phyloP scores from a whole-genome alignment of 352 stramenopile genomes.

The Pythium coloratum region DNA sequence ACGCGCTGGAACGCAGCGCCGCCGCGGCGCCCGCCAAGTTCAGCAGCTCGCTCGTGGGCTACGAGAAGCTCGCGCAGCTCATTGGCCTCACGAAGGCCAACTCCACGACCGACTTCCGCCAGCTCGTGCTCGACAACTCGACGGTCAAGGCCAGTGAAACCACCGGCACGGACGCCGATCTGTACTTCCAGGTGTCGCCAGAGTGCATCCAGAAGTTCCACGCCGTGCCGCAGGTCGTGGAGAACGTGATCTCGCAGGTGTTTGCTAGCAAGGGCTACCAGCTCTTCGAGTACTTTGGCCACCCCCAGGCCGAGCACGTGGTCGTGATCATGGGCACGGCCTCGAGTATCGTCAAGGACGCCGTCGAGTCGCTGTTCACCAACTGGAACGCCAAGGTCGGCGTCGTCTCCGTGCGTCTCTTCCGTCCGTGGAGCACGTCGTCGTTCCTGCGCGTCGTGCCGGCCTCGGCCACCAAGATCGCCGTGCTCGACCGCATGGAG shows the following conservation, averaged over 20 bases:
- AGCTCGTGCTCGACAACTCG: conserved; percentile 63
- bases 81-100: conserved; percentile 54
- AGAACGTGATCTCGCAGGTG: conserved; percentile 83
- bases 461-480: conserved; percentile 71
- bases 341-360: conserved; percentile 87
- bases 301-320: conserved; percentile 80
- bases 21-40: conserved; percentile 53
- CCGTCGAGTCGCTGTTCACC: conserved; percentile 78
- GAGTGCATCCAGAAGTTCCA: conserved; percentile 86
- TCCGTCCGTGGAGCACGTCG: conserved; percentile 85
- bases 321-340: conserved; percentile 91
- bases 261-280: conserved; percentile 83
- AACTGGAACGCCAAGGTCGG: conserved; percentile 87
- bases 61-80: conserved; percentile 67
- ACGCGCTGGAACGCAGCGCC: conserved; percentile 63
- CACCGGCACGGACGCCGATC: conserved; percentile 70
- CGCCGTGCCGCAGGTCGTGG: conserved; percentile 55
- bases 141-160: conserved; percentile 35
- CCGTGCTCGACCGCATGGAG: conserved; percentile 91
- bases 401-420: conserved; percentile 89
- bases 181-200: conserved; percentile 92
- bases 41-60: conserved; percentile 61
- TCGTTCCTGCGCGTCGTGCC: conserved; percentile 83
- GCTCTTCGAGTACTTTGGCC: conserved; percentile 91
- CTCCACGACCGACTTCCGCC: conserved; percentile 52